Conservation (phyloP, 345 rosid species). For the Salix purpurea region DNA sequence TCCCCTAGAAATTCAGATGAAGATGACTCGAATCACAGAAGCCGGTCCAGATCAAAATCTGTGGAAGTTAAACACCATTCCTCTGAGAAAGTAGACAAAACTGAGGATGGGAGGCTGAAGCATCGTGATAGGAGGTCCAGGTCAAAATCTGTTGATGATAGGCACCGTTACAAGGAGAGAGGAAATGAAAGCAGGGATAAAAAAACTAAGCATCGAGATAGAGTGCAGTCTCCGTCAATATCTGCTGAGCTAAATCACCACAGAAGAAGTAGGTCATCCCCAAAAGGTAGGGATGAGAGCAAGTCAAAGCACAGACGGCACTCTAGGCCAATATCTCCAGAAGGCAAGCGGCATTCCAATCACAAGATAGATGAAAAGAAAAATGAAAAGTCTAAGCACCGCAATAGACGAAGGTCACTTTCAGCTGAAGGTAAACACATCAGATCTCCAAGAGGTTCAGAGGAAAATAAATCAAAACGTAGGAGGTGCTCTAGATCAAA, state of each 20-base stretch:
- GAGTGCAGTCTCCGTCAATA: slow-evolving; percentile 60
- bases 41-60: slow-evolving; percentile 55
- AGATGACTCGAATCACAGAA: slow-evolving; percentile 40
- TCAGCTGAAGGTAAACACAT: slow-evolving; percentile 42
- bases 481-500: slow-evolving; percentile 41
- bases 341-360: slow-evolving; percentile 37
- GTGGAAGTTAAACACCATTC: slow-evolving; percentile 30
- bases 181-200: slow-evolving; percentile 41
- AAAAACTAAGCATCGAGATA: slow-evolving; percentile 49
- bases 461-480: slow-evolving; percentile 36
- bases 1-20: slow-evolving; percentile 40
- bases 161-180: slow-evolving; percentile 37
- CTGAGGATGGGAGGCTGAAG: slow-evolving; percentile 38
- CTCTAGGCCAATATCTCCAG: slow-evolving; percentile 55
- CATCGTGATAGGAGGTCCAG: slow-evolving; percentile 55
- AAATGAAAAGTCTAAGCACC: slow-evolving; percentile 44
- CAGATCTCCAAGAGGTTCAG: slow-evolving; percentile 34
- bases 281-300: slow-evolving; percentile 44
- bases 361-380: slow-evolving; percentile 36
- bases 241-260: slow-evolving; percentile 51
- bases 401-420: slow-evolving; percentile 37
- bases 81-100: slow-evolving; percentile 34
- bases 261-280: slow-evolving; percentile 48
- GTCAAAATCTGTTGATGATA: slow-evolving; percentile 63
- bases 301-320: slow-evolving; percentile 44